Evolutionary conservation across 164 flowering plant genomes (phyloP).

Genomic region (Magnolia kwangsiensis): DNA sequence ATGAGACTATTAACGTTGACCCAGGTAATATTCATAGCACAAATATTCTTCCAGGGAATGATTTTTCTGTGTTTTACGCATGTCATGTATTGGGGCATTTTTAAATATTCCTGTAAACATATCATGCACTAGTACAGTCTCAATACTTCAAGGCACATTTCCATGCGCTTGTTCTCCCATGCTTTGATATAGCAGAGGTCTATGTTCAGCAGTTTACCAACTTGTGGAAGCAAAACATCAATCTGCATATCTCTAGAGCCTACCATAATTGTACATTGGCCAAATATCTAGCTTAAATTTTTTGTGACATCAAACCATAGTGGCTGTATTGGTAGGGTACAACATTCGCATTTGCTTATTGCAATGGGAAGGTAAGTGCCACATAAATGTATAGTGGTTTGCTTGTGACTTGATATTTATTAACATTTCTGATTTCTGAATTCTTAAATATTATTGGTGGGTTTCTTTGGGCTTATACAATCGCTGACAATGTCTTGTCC

Average conservation of each 20-base stretch:
- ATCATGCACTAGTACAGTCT: not conserved
- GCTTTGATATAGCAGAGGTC: not conserved
- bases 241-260: too few relatives aligned
- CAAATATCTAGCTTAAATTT: too few relatives aligned
- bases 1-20: conserved; percentile 54
- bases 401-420: too few relatives aligned
- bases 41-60: not conserved
- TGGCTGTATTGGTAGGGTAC: too few relatives aligned
- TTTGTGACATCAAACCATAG: too few relatives aligned
- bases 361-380: not conserved
- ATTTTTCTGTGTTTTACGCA: not conserved
- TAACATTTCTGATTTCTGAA: not conserved
- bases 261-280: too few relatives aligned
- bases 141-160: too few relatives aligned
- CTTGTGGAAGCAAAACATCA: too few relatives aligned
- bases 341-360: not conserved
- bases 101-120: not conserved
- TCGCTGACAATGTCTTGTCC: not conserved
- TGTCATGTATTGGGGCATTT: not conserved
- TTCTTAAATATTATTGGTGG: not conserved
- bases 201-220: too few relatives aligned
- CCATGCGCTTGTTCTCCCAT: not conserved
- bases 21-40: conserved; percentile 48
- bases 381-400: not conserved
- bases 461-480: not conserved